Evolutionary conservation across 495 filamentous ascomycete genomes (phyloP).

Genomic region (Hyphodiscus hymeniophilus): DNA sequence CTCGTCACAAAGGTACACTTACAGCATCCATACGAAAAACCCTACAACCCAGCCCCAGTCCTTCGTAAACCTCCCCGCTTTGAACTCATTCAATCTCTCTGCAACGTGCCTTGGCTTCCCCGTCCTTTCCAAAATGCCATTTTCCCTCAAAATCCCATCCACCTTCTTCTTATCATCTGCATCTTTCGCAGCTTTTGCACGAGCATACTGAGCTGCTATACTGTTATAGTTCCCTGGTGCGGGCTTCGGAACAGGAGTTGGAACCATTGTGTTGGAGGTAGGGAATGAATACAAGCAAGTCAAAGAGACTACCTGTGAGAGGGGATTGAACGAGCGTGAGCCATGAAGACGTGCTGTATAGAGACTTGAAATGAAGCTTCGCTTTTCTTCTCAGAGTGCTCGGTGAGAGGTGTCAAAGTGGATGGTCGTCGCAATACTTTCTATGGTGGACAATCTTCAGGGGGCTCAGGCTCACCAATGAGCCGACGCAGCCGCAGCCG

Average conservation of each 20-base stretch:
- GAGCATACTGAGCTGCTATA: conserved; percentile 25
- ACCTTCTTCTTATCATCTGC: conserved; percentile 30
- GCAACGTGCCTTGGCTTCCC: conserved; percentile 29
- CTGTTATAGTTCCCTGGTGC: conserved; percentile 22
- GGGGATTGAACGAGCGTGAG: background rate
- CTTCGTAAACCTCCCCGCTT: conserved; percentile 32
- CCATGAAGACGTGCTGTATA: background rate
- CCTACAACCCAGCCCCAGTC: conserved; percentile 39
- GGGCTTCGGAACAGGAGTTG: conserved; percentile 11
- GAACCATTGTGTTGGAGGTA: conserved; percentile 5
- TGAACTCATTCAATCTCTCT: conserved; percentile 28
- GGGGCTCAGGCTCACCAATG: no score
- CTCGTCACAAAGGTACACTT: conserved; percentile 8
- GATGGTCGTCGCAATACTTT: no score
- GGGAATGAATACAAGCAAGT: background rate
- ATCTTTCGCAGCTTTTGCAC: conserved; percentile 34
- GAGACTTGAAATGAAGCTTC: no score
- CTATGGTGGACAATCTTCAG: no score
- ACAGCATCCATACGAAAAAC: conserved; percentile 47
- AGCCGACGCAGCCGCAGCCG: no score
- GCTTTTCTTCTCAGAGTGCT: no score
- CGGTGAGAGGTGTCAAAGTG: no score
- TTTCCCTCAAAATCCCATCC: conserved; percentile 15
- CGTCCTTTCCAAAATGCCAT: conserved; percentile 12
- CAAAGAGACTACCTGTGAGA: background rate